Conservation (phyloP, 148 eudicot genomes). For the Salicornia ramosissima region DNA sequence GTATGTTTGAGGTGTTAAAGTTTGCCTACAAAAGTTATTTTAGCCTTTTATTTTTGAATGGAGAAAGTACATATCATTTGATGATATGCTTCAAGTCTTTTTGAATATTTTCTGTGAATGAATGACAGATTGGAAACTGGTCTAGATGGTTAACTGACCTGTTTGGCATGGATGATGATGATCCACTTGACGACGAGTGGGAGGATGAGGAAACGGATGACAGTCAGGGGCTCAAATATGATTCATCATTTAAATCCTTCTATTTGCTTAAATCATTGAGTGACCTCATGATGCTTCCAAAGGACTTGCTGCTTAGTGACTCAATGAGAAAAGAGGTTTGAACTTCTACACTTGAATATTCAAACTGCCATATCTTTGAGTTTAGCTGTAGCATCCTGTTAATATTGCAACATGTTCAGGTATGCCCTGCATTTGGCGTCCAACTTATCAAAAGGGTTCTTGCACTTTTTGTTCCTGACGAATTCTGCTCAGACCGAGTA, state of each 20-base stretch:
- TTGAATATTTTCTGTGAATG: background rate
- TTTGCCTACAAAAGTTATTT: too few relatives aligned
- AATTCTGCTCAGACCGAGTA: constrained; percentile 76
- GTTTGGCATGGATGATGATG: constrained; percentile 76
- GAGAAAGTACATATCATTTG: background rate
- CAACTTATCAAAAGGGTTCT: constrained; percentile 68
- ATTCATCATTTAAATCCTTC: constrained; percentile 57
- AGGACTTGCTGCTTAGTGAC: constrained; percentile 75
- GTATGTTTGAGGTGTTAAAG: background rate
- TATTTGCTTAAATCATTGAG: constrained; percentile 76
- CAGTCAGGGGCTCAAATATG: constrained; percentile 19
- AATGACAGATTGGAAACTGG: constrained; percentile 90
- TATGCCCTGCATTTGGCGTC: constrained; percentile 75
- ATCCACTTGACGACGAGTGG: constrained; percentile 37
- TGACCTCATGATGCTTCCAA: constrained; percentile 99
- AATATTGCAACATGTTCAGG: constrained; percentile 33
- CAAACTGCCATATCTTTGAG: background rate
- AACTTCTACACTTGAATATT: constrained; percentile 1
- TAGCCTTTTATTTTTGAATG: background rate
- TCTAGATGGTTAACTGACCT: constrained; percentile 81
- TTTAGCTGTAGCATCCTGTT: background rate
- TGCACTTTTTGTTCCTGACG: constrained; percentile 73
- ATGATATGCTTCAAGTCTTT: background rate
- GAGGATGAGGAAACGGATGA: constrained; percentile 22
- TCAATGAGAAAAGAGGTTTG: constrained; percentile 76